Conservation (phyloP, 805 yeast genomes). For the Wickerhamiella azymoides region DNA sequence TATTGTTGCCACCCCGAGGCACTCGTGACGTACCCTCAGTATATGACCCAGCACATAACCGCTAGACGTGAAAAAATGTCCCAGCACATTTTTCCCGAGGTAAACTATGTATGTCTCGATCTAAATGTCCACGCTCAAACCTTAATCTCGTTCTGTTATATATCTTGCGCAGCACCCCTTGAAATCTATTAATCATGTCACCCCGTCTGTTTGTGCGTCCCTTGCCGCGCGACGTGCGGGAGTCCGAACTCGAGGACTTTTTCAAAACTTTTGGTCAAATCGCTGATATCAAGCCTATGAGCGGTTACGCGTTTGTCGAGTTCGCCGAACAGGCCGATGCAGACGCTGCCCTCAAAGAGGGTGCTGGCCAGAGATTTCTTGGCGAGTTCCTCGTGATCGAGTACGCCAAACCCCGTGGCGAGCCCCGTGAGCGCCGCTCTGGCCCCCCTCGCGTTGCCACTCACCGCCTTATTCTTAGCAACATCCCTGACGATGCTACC, state of each 20-base stretch:
- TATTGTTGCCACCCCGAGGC: too few relatives aligned
- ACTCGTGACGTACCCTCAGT: too few relatives aligned
- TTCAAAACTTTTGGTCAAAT: slow-evolving; percentile 40
- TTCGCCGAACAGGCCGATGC: slow-evolving; percentile 47
- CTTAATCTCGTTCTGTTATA: too few relatives aligned
- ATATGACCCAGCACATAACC: too few relatives aligned
- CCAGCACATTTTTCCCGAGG: too few relatives aligned
- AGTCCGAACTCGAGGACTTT: slow-evolving; percentile 33
- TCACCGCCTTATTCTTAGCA: slow-evolving; percentile 17
- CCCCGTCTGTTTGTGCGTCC: slow-evolving; percentile 19
- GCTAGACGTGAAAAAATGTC: too few relatives aligned
- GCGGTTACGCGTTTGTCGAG: slow-evolving; percentile 59
- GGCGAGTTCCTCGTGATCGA: slow-evolving; percentile 26
- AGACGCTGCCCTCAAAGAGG: slow-evolving; percentile 41
- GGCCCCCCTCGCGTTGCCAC: slow-evolving; percentile 15
- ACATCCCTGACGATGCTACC: slow-evolving; percentile 12
- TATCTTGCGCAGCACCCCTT: too few relatives aligned
- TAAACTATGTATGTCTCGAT: too few relatives aligned
- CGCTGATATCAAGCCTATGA: slow-evolving; percentile 42
- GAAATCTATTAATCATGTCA: not conserved
- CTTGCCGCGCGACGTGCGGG: slow-evolving; percentile 15
- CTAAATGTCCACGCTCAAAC: too few relatives aligned
- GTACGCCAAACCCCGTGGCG: slow-evolving; percentile 22
- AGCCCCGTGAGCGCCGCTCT: slow-evolving; percentile 15
- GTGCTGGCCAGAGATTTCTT: slow-evolving; percentile 29